A percentile compares a stretch with the other conserved stretches of the same genome.
phyloP scores from a whole-genome alignment of 257 asterid species.

The Fraxinus pennsylvanica region DNA sequence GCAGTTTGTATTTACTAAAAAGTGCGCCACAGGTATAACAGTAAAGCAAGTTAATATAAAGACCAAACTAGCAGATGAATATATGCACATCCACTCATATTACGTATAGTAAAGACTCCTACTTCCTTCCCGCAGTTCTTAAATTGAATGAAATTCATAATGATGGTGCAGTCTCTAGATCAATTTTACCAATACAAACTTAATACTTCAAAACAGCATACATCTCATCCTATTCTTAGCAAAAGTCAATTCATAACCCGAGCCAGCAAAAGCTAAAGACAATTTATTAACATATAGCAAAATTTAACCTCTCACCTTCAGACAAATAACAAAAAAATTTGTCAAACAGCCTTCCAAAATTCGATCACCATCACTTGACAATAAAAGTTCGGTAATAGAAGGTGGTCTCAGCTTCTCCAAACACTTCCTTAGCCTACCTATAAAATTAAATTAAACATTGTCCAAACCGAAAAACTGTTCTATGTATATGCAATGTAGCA shows the following conservation, averaged over 20 bases:
- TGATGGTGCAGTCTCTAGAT: neutral
- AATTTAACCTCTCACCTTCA: slow-evolving; percentile 48
- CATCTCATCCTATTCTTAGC: neutral
- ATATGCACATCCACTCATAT: neutral
- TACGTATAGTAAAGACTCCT: neutral
- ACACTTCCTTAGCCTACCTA: slow-evolving; percentile 67
- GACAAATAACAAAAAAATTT: slow-evolving; percentile 68
- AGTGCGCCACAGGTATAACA: neutral
- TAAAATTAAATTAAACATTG: slow-evolving; percentile 24
- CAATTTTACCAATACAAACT: neutral
- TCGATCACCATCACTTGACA: slow-evolving; percentile 76
- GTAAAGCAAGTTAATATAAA: neutral
- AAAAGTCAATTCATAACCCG: neutral
- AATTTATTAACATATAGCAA: neutral
- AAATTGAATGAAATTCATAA: neutral
- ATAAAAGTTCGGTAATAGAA: slow-evolving; percentile 69
- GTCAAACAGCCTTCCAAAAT: slow-evolving; percentile 90
- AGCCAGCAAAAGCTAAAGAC: no score
- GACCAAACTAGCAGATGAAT: neutral
- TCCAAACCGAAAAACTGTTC: slow-evolving; percentile 21
- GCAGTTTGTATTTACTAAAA: neutral
- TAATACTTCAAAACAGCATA: neutral
- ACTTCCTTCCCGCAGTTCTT: neutral
- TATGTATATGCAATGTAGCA: neutral
- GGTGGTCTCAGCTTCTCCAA: slow-evolving; percentile 94